phyloP scores from a whole-genome alignment of 2,329 filamentous ascomycete genomes.

The Neurospora sp. region DNA sequence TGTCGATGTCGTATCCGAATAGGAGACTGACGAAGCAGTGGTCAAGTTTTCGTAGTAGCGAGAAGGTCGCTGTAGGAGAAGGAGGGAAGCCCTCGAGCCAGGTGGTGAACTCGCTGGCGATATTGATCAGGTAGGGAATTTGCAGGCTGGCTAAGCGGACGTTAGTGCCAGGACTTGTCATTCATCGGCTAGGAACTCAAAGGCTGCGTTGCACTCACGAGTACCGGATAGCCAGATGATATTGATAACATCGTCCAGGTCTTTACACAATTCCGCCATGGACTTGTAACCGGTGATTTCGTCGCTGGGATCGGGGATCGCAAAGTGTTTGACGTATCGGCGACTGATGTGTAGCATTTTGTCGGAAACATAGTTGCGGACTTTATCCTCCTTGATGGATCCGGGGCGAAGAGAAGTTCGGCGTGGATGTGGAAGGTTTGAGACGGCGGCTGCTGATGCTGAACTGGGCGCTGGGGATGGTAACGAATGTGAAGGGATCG shows the following conservation, averaged over 20 bases:
- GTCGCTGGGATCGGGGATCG: constrained; percentile 33
- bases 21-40: constrained; percentile 72
- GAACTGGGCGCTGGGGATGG: constrained; percentile 46
- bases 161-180: background rate
- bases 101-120: constrained; percentile 62
- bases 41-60: constrained; percentile 67
- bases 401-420: constrained; percentile 41
- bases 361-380: constrained; percentile 46
- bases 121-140: constrained; percentile 70
- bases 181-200: too few relatives aligned
- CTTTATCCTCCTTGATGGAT: constrained; percentile 49
- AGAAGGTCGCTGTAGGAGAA: constrained; percentile 57
- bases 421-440: constrained; percentile 45
- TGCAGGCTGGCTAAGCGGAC: constrained; percentile 56
- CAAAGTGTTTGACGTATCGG: constrained; percentile 51
- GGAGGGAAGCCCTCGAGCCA: constrained; percentile 66
- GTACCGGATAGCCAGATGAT: constrained; percentile 82
- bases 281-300: constrained; percentile 42
- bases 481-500: constrained; percentile 21
- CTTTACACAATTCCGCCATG: constrained; percentile 61
- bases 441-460: constrained; percentile 29
- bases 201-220: constrained; percentile 43
- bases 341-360: constrained; percentile 43
- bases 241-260: constrained; percentile 66
- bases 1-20: constrained; percentile 54